Percentiles rank a stretch among this genome's conserved stretches.
Evolutionary conservation across 768 basidiomycete genomes (phyloP).

Genomic region (Lactarius indigo): DNA sequence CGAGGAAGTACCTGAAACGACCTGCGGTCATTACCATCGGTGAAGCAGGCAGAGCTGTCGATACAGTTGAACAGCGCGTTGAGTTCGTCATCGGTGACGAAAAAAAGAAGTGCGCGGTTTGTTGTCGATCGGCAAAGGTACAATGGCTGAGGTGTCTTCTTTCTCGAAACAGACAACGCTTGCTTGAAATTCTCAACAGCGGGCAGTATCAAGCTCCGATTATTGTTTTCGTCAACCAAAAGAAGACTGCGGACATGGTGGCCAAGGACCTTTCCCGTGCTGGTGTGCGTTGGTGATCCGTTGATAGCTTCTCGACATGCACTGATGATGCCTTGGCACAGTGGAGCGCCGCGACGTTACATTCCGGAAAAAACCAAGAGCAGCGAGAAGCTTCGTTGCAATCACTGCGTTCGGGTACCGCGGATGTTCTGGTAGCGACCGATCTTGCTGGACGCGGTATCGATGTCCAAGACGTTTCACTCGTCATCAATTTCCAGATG

Average conservation of each 20-base stretch:
- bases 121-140: not conserved
- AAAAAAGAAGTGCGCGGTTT: conserved; percentile 80
- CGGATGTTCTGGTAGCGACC: conserved; percentile 91
- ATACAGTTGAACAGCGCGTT: conserved; percentile 94
- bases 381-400: conserved; percentile 93
- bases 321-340: conserved; percentile 30
- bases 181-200: conserved; percentile 92
- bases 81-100: conserved; percentile 93
- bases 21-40: conserved; percentile 98
- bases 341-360: conserved; percentile 90
- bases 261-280: conserved; percentile 90
- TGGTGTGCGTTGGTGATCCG: conserved; percentile 53
- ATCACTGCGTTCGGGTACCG: conserved; percentile 77
- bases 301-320: not conserved
- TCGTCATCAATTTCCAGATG: conserved; percentile 99
- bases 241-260: conserved; percentile 98
- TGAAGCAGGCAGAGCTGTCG: conserved; percentile 95
- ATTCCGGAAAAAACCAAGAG: conserved; percentile 97
- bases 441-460: conserved; percentile 98
- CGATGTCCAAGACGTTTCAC: conserved; percentile 93
- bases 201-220: conserved; percentile 83
- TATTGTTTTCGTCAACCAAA: conserved; percentile 99
- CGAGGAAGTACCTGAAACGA: conserved; percentile 88
- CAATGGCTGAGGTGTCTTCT: not conserved
- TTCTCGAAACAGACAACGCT: conserved; percentile 52